Percentiles rank a stretch among this genome's conserved stretches.
Evolutionary conservation across 2,329 filamentous ascomycete species (phyloP).

Genomic region (Fusarium subglutinans): DNA sequence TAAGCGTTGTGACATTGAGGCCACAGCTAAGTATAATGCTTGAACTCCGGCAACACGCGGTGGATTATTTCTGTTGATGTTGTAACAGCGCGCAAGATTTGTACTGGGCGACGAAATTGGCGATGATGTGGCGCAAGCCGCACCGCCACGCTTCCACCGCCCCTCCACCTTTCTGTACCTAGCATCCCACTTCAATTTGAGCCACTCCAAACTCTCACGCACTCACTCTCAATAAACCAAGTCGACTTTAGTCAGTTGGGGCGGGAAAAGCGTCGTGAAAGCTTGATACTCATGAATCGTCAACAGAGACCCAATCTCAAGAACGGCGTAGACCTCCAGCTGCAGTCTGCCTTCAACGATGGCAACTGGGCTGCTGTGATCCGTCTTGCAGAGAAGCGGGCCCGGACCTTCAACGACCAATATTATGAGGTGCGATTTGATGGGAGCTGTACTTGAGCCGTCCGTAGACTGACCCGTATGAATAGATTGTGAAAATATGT

Average conservation of each 20-base stretch:
- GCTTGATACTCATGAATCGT: conserved; percentile 45
- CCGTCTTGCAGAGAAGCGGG: conserved; percentile 62
- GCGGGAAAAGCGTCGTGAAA: conserved; percentile 14
- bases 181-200: conserved; percentile 36
- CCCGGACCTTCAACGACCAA: conserved; percentile 59
- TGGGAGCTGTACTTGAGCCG: background rate
- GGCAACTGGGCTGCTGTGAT: conserved; percentile 62
- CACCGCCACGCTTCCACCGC: conserved; percentile 16
- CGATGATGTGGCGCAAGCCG: conserved; percentile 3
- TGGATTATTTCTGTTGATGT: background rate
- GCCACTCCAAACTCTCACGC: conserved; percentile 36
- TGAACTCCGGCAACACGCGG: background rate
- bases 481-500: conserved; percentile 57
- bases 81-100: background rate
- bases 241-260: conserved; percentile 16
- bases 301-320: conserved; percentile 53
- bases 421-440: conserved; percentile 61
- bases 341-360: conserved; percentile 64
- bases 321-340: conserved; percentile 62
- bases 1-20: background rate
- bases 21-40: background rate
- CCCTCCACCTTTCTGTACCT: conserved; percentile 16
- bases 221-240: conserved; percentile 21
- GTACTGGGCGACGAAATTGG: background rate
- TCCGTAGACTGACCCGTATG: conserved; percentile 4